A percentile compares a stretch with the other conserved stretches of the same genome.
Conservation (phyloP, 2,329 filamentous ascomycete genomes). For the Pestalotiopsis sp. region DNA sequence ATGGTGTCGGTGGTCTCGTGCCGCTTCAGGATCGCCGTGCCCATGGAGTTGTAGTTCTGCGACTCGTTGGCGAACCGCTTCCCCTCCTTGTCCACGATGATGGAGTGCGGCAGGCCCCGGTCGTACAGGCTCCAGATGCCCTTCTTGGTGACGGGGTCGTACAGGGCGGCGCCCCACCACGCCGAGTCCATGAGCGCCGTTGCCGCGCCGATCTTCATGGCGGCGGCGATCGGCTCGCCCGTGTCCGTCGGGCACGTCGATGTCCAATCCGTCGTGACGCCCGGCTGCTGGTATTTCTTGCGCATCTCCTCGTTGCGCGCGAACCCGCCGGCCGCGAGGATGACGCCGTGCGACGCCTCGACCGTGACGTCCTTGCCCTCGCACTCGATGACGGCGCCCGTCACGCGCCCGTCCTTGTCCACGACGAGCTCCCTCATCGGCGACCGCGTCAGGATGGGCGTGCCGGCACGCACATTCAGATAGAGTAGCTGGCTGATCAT, state of each 20-base stretch:
- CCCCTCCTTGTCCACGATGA: constrained; percentile 37
- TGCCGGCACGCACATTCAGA: not conserved
- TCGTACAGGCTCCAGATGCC: constrained; percentile 30
- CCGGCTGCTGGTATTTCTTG: constrained; percentile 23
- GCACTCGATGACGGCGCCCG: constrained; percentile 27
- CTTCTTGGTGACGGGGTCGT: constrained; percentile 25
- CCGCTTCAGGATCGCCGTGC: constrained; percentile 17
- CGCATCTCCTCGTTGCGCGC: constrained; percentile 34
- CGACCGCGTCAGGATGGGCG: not conserved
- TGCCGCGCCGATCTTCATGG: constrained; percentile 30
- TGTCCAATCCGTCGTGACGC: constrained; percentile 29
- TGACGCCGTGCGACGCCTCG: constrained; percentile 30
- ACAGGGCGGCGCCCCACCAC: constrained; percentile 37
- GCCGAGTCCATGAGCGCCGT: constrained; percentile 35
- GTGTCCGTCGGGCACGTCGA: constrained; percentile 27
- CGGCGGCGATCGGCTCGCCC: constrained; percentile 32
- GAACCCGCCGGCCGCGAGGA: constrained; percentile 40
- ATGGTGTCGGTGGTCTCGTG: constrained; percentile 21
- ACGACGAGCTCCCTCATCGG: constrained; percentile 15
- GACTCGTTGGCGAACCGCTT: constrained; percentile 39
- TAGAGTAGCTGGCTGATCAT: constrained; percentile 1
- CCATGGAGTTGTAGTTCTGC: constrained; percentile 32
- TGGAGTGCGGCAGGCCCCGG: constrained; percentile 33
- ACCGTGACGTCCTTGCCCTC: constrained; percentile 27
- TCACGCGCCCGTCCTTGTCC: constrained; percentile 21